Conservation (phyloP, 176 grass and related monocot species). For the Rhipidocladum racemiflorum region DNA sequence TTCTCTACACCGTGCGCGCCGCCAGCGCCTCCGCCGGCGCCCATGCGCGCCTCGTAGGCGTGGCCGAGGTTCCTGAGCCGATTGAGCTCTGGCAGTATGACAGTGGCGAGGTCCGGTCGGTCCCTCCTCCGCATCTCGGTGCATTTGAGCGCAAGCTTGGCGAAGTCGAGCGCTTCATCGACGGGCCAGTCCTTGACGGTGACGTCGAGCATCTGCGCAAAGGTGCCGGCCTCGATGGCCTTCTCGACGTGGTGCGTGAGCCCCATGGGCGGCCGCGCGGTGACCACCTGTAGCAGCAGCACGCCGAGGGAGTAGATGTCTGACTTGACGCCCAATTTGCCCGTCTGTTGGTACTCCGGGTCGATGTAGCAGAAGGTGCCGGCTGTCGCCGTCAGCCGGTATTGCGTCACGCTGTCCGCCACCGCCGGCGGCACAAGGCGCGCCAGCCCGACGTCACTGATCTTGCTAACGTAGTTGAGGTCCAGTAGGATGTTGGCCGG, state of each 20-base stretch:
- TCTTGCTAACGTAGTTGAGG: slow-evolving; percentile 95
- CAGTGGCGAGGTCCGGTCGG: slow-evolving; percentile 70
- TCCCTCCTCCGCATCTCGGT: slow-evolving; percentile 74
- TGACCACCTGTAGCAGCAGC: slow-evolving; percentile 84
- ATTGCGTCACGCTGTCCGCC: slow-evolving; percentile 82
- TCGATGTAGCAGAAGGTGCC: slow-evolving; percentile 98
- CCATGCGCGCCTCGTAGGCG: slow-evolving; percentile 39
- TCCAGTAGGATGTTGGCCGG: slow-evolving; percentile 92
- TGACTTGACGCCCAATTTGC: slow-evolving; percentile 79
- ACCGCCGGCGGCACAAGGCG: slow-evolving; percentile 74
- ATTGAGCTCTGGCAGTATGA: slow-evolving; percentile 86
- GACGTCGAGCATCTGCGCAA: slow-evolving; percentile 67
- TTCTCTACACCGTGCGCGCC: slow-evolving; percentile 19
- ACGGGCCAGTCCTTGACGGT: slow-evolving; percentile 80
- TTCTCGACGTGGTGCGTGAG: slow-evolving; percentile 84
- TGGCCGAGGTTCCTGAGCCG: slow-evolving; percentile 80
- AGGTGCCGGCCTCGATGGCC: slow-evolving; percentile 66
- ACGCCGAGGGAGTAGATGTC: slow-evolving; percentile 96
- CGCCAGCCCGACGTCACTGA: slow-evolving; percentile 87
- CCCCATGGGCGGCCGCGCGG: slow-evolving; percentile 75
- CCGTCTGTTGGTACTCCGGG: slow-evolving; percentile 97
- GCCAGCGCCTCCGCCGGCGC: not conserved
- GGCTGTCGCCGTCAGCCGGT: slow-evolving; percentile 78
- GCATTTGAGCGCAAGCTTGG: slow-evolving; percentile 82
- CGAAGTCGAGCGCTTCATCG: slow-evolving; percentile 59